Conservation (phyloP, 1,284 basidiomycete species). For the Coniferiporia sulphurascens region DNA sequence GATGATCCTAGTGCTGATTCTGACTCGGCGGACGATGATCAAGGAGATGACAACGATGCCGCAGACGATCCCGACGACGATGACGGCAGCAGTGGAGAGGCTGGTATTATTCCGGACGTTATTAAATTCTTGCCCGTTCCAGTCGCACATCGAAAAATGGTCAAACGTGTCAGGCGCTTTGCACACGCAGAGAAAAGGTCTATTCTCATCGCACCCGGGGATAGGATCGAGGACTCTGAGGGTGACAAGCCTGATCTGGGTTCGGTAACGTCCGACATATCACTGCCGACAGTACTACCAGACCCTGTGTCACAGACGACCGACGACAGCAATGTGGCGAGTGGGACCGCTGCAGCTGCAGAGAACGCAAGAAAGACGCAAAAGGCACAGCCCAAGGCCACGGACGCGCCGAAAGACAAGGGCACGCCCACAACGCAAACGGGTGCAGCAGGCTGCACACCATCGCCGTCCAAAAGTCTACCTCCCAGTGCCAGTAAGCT, state of each 20-base stretch:
- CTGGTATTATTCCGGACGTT: background rate
- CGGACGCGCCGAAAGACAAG: conserved; percentile 1
- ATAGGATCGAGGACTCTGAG: background rate
- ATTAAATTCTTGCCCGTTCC: background rate
- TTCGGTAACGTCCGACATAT: background rate
- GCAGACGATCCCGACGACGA: background rate
- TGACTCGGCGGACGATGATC: background rate
- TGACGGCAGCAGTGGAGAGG: background rate
- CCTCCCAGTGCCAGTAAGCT: conserved; percentile 41
- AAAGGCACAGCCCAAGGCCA: conserved; percentile 24
- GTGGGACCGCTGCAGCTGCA: conserved; percentile 2
- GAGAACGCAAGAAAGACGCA: conserved; percentile 21
- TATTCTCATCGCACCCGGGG: background rate
- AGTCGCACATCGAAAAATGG: conserved; percentile 8
- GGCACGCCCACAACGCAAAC: conserved; percentile 14
- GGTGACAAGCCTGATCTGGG: background rate
- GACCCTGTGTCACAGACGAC: conserved; percentile 25
- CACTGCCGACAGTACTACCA: conserved; percentile 1
- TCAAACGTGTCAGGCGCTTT: conserved; percentile 6
- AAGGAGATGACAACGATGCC: conserved; percentile 1
- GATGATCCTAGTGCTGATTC: background rate
- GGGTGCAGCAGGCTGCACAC: conserved; percentile 30
- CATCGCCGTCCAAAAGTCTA: conserved; percentile 39
- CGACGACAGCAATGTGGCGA: conserved; percentile 18
- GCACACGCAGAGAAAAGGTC: background rate